Base-by-base conservation (phyloP, 1,139 yeast genomes). In the Meyerozyma athensensis region DNA sequence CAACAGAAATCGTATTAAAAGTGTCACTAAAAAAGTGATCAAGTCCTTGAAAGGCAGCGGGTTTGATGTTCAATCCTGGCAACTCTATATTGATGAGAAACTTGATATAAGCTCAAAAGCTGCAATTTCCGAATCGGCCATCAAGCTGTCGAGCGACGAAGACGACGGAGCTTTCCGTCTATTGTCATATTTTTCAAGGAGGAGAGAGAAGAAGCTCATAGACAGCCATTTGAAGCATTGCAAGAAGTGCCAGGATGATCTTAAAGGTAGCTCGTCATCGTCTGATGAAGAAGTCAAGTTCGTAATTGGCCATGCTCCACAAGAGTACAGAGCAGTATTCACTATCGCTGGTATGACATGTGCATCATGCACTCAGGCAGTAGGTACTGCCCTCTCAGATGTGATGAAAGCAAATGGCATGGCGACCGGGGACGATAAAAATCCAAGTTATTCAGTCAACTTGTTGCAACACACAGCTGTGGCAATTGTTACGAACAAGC, bases 321-420 rank as follows among this genome's bases (percentile, higher is more conserved):
- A 52, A 18, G 72, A 66, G 38, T 65, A 45, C 39, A 48, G 73
- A 37, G 87, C 83, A 0, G 71, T 76, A 1, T 72, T 77, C 39
- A 61, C 79, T 5, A 63, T 82, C 35, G 69, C 72, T 5, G 87
- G 85, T 1, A 80, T 81, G 86, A 71, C 85, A 1, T 80, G 87
- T 50, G 72, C 81, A 2, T 61, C 81, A 3, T 81, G 87, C 54
- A 69, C 72, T 1, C 59, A 62, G 14, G 49, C 77, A 0, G 72
- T 82, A 2, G 59, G 71, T 2, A 63, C 63, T 7, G 65, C 68
- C 0, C 66, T 81, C n/a, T 52, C 54, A 10, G 58, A 53, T 1
- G 54, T 61, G 3, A 48, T 75, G n/a, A 38, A 33, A 1, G 47
- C 28, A 2, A 40, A 41, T 16, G 40, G 41, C 9, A 40, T 28